Conservation (phyloP, 495 filamentous ascomycete species). For the Aspergillus nidulans region DNA sequence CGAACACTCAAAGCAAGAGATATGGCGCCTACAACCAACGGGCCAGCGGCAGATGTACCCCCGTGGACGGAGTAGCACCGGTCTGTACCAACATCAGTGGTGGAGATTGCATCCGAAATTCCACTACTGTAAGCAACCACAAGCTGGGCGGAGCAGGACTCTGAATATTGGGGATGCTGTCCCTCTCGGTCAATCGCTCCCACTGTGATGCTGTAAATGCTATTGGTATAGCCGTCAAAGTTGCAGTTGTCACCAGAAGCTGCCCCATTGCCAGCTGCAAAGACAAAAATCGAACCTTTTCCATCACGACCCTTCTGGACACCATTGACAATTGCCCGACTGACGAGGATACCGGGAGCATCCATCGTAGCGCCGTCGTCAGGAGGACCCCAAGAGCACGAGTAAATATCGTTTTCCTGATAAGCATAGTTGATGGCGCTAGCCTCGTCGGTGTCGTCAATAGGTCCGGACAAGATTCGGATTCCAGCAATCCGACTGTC, state of each 20-base stretch:
- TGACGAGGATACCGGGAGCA: slow-evolving; percentile 82
- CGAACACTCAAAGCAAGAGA: slow-evolving; percentile 86
- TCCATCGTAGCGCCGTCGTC: slow-evolving; percentile 95
- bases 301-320: slow-evolving; percentile 82
- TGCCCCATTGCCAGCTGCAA: slow-evolving; percentile 94
- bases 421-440: slow-evolving; percentile 86
- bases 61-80: slow-evolving; percentile 75
- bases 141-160: slow-evolving; percentile 90
- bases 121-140: slow-evolving; percentile 97
- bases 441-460: slow-evolving; percentile 90
- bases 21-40: slow-evolving; percentile 83
- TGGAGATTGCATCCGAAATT: slow-evolving; percentile 82
- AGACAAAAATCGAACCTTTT: slow-evolving; percentile 90
- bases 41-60: slow-evolving; percentile 94
- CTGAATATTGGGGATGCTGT: slow-evolving; percentile 85
- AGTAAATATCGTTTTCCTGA: slow-evolving; percentile 93
- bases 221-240: slow-evolving; percentile 98
- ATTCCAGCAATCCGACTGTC: slow-evolving; percentile 85
- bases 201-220: slow-evolving; percentile 96
- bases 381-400: slow-evolving; percentile 95
- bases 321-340: slow-evolving; percentile 83
- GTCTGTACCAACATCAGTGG: slow-evolving; percentile 87
- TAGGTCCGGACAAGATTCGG: slow-evolving; percentile 84
- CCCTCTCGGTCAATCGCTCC: slow-evolving; percentile 88
- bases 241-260: slow-evolving; percentile 92